phyloP scores from a whole-genome alignment of 129 eudicot genomes.

The Pseudognaphalium luteoalbum region DNA sequence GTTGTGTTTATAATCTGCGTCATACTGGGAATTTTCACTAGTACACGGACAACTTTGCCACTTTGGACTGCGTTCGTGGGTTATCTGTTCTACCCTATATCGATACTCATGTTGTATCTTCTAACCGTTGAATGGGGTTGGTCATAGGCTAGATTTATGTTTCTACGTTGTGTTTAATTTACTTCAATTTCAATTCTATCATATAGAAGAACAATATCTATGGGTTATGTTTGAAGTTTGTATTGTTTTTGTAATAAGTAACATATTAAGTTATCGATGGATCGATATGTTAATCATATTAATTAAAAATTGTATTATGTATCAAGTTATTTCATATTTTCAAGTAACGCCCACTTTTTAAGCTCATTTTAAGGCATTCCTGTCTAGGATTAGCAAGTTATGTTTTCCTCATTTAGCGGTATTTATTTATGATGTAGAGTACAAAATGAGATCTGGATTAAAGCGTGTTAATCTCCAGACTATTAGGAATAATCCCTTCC shows the following conservation, averaged over 20 bases:
- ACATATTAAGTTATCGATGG: not conserved
- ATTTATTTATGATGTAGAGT: too few species aligned
- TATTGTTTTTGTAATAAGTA: not conserved
- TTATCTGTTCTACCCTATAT: slow-evolving; percentile 47
- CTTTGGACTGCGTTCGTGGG: slow-evolving; percentile 59
- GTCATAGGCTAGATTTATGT: slow-evolving; percentile 34
- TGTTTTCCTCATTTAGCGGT: too few species aligned
- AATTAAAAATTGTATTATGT: not conserved
- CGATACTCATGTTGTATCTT: slow-evolving; percentile 54
- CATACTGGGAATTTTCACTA: slow-evolving; percentile 51
- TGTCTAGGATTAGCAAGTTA: too few species aligned
- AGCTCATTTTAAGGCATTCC: not conserved
- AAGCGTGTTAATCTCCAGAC: too few species aligned
- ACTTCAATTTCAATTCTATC: not conserved
- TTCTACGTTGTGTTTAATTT: not conserved
- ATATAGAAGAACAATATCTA: not conserved
- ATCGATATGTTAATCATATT: not conserved
- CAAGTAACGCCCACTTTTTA: not conserved
- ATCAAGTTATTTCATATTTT: not conserved
- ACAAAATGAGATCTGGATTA: too few species aligned
- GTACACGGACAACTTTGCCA: slow-evolving; percentile 48
- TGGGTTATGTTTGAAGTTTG: not conserved
- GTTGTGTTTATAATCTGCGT: slow-evolving; percentile 55
- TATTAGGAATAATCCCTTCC: too few species aligned
- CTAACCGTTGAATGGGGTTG: slow-evolving; percentile 46